Conservation (phyloP, 1,139 yeast genomes). For the Zygosaccharomyces pseudobailii region DNA sequence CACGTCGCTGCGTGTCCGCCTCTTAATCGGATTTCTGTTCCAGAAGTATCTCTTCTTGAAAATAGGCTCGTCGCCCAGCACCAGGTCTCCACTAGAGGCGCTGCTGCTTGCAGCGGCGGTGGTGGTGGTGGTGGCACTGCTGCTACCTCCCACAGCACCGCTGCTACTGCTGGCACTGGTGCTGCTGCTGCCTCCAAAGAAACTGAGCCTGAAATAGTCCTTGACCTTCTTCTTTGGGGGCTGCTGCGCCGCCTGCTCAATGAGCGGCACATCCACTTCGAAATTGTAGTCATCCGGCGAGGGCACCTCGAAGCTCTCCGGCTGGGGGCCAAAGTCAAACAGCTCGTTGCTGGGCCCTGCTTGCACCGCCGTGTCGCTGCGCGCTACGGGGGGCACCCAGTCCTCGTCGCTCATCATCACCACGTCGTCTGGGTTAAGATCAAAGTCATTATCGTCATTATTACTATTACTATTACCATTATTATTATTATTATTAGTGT, state of each 20-base stretch:
- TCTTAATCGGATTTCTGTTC: constrained; percentile 20
- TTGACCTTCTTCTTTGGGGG: constrained; percentile 16
- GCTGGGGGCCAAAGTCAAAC: constrained; percentile 8
- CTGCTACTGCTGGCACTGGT: neutral
- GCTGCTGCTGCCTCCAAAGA: constrained; percentile 10
- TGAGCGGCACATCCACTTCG: constrained; percentile 1
- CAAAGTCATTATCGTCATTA: constrained; percentile 3
- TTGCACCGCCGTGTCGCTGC: constrained; percentile 1
- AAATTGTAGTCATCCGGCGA: neutral
- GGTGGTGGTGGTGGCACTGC: neutral
- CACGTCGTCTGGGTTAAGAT: constrained; percentile 5
- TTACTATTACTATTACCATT: neutral
- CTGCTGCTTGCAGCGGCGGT: constrained; percentile 2
- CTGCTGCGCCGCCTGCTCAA: constrained; percentile 2
- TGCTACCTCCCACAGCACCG: neutral
- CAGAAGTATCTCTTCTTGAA: constrained; percentile 20
- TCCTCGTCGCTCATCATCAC: constrained; percentile 11
- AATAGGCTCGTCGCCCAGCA: constrained; percentile 13
- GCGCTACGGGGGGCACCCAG: constrained; percentile 1
- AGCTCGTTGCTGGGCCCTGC: constrained; percentile 2
- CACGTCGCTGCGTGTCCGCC: constrained; percentile 3
- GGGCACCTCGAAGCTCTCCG: neutral
- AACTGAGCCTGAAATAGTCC: constrained; percentile 20
- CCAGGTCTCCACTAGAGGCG: constrained; percentile 1
- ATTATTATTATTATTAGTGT: neutral